Evolutionary conservation across 176 grass and related monocot genomes (phyloP), one percentile per base, ranked within the genome.

Genomic region (Eragrostis curvula): DNA sequence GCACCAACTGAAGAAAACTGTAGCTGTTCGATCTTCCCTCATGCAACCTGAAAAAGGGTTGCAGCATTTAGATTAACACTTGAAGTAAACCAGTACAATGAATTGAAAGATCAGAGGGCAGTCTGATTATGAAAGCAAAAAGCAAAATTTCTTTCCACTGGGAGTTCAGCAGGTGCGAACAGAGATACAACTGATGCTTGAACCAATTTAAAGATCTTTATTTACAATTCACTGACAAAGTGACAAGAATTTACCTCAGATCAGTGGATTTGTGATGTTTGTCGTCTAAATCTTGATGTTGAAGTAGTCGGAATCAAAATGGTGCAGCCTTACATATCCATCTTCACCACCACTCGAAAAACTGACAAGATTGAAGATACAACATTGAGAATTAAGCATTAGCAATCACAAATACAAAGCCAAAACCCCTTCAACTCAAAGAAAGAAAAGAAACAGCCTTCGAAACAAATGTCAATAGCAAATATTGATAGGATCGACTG

Each of bases 281-380:
- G 18, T 20, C 9, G 28, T 27, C 66, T 83, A 96, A 83, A 96
- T 90, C 52, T 87, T 91, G 61, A 92, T 90, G 65, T 84, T 96
- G 82, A 93, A 99, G 83, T 99, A 99, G 5, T 96, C 96, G 0
- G 82, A 58, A 82, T 96, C 91, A 81, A 96, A 99, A 81, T 94
- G 96, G 77, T 94, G 96, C 79, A 99, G 74, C 60, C 93, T 88
- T 25, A 96, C 93, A 58, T 99, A 99, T 57, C 96, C 93, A 96
- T 96, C 96, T 79, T 96, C 96, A 78, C 96, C 93, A 66, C 96
- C 93, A 65, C 93, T 96, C 5, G 91, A 90, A 74, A 96, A 96
- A 59, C 93, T 99, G 57, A 43, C 1, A 2, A 60, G 2, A 63
- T 53, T 61, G 71, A 66, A 76, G 62, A 85, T 57, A 73, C 3